phyloP scores from a whole-genome alignment of 257 asterid species.

The Fraxinus americana region DNA sequence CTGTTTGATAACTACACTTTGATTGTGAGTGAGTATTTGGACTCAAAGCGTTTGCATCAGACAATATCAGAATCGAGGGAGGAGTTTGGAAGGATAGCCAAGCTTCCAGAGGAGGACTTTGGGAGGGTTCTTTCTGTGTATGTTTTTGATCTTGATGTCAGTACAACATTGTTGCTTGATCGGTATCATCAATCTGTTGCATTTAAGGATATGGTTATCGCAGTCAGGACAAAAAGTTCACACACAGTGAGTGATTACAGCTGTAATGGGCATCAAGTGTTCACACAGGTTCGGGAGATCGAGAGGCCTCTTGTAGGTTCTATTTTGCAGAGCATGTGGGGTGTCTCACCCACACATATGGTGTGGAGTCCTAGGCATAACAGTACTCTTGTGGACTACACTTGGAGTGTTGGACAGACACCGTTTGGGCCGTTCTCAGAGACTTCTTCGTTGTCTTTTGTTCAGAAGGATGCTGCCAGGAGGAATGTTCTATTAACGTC shows the following conservation, averaged over 20 bases:
- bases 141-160: slow-evolving; percentile 80
- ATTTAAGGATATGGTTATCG: slow-evolving; percentile 91
- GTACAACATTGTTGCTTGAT: slow-evolving; percentile 63
- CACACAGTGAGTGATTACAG: slow-evolving; percentile 91
- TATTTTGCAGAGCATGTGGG: slow-evolving; percentile 96
- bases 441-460: slow-evolving; percentile 75
- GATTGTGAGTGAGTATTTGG: slow-evolving; percentile 96
- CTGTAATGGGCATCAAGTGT: slow-evolving; percentile 86
- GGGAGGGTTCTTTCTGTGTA: slow-evolving; percentile 81
- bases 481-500: slow-evolving; percentile 81
- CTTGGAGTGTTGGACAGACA: slow-evolving; percentile 94
- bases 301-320: slow-evolving; percentile 93
- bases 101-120: slow-evolving; percentile 72
- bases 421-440: slow-evolving; percentile 97
- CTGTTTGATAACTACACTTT: slow-evolving; percentile 89
- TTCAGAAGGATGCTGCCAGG: slow-evolving; percentile 95
- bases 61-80: slow-evolving; percentile 62
- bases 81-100: slow-evolving; percentile 70
- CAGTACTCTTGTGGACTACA: slow-evolving; percentile 72
- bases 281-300: slow-evolving; percentile 74
- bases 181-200: slow-evolving; percentile 93
- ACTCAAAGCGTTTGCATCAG: slow-evolving; percentile 81
- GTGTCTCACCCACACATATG: slow-evolving; percentile 84
- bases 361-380: slow-evolving; percentile 93
- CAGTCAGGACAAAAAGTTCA: slow-evolving; percentile 79